Evolutionary conservation across 257 asterid species (phyloP).

Genomic region (Solanum medicagineum): DNA sequence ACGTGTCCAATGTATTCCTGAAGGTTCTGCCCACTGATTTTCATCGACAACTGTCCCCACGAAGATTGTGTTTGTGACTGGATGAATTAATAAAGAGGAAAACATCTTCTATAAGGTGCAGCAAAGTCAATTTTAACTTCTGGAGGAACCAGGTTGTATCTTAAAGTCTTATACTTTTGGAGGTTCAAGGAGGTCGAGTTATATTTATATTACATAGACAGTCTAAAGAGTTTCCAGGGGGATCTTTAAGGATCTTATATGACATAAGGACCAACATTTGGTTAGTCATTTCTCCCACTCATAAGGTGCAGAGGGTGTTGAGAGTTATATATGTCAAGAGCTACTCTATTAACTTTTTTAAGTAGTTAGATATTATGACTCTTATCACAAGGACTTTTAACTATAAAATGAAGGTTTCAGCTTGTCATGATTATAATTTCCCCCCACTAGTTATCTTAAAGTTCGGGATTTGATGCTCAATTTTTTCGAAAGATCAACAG

Average conservation of each 20-base stretch:
- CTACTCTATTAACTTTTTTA: background rate
- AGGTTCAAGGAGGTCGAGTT: background rate
- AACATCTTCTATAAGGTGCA: no score
- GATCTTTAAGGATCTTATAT: no score
- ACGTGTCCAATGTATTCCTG: background rate
- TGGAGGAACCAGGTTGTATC: no score
- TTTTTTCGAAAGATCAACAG: background rate
- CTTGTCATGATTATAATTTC: background rate
- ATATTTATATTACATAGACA: no score
- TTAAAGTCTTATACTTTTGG: no score
- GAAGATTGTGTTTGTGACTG: background rate
- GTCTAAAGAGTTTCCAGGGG: background rate
- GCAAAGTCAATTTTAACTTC: no score
- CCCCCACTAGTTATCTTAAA: background rate
- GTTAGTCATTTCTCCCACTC: background rate
- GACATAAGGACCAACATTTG: background rate
- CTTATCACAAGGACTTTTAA: background rate
- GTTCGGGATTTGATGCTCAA: background rate
- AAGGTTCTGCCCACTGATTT: background rate
- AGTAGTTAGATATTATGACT: background rate
- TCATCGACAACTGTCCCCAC: background rate
- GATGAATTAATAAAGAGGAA: background rate
- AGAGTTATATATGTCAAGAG: background rate
- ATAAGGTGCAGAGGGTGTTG: background rate
- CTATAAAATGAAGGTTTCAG: background rate